Conservation (phyloP, 2,329 filamentous ascomycete species). For the Neofusicoccum sp. region DNA sequence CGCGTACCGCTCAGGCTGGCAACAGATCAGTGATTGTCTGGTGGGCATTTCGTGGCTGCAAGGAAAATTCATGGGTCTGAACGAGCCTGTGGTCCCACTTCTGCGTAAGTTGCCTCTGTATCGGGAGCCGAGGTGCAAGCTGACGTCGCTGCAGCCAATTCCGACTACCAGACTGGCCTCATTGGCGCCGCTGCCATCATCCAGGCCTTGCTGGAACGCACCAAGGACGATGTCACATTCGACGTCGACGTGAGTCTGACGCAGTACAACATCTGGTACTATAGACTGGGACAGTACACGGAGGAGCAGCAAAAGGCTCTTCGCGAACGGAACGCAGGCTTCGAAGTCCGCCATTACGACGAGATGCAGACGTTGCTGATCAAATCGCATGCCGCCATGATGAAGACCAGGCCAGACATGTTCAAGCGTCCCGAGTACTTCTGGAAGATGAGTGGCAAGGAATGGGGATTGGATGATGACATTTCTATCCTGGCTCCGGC, state of each 20-base stretch:
- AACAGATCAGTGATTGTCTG: slow-evolving; percentile 48
- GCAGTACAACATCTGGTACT: slow-evolving; percentile 23
- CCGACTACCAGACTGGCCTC: slow-evolving; percentile 43
- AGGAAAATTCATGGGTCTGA: slow-evolving; percentile 8
- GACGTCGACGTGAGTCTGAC: slow-evolving; percentile 22
- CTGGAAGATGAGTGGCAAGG: slow-evolving; percentile 8
- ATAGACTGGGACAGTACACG: slow-evolving; percentile 19
- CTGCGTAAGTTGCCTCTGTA: slow-evolving; percentile 3
- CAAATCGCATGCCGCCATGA: slow-evolving; percentile 8
- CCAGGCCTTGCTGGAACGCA: slow-evolving; percentile 44
- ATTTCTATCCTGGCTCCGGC: slow-evolving; percentile 11
- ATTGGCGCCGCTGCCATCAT: slow-evolving; percentile 46
- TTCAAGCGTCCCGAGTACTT: slow-evolving; percentile 15
- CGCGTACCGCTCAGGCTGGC: slow-evolving; percentile 53
- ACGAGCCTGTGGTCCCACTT: slow-evolving; percentile 20
- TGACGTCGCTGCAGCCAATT: slow-evolving; percentile 3
- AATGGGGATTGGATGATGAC: slow-evolving; percentile 19
- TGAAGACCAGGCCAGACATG: slow-evolving; percentile 1
- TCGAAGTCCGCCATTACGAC: slow-evolving; percentile 19
- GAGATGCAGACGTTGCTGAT: slow-evolving; percentile 18
- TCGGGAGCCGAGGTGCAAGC: background rate
- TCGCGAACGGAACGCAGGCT: slow-evolving; percentile 13
- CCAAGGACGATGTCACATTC: slow-evolving; percentile 12
- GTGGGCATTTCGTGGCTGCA: slow-evolving; percentile 19
- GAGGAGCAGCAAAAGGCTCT: background rate